phyloP scores from a whole-genome alignment of 163 green algal genomes.

The Prototheca wickerhamii region DNA sequence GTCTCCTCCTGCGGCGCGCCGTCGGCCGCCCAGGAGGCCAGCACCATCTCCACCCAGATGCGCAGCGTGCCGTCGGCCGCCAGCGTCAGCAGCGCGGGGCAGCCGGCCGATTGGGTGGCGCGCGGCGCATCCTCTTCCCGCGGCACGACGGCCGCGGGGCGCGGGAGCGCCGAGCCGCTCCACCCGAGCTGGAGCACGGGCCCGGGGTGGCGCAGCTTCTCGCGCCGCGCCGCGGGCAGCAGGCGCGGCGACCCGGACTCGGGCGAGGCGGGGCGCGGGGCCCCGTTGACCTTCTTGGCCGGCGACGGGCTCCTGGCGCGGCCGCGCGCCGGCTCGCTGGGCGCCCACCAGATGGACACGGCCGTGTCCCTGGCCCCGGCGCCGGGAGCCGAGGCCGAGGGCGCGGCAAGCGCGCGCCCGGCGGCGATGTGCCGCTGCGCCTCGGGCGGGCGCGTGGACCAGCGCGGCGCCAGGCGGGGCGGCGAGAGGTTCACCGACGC shows the following conservation, averaged over 20 bases:
- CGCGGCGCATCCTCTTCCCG: neutral
- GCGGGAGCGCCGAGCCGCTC: too few relatives aligned
- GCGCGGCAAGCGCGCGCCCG: neutral
- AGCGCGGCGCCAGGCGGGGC: neutral
- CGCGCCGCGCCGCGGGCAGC: constrained; percentile 8
- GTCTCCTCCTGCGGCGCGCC: neutral
- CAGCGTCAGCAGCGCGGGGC: constrained; percentile 55
- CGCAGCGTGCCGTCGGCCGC: constrained; percentile 46
- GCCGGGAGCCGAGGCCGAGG: neutral
- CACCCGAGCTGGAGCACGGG: neutral
- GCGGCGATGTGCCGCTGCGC: neutral
- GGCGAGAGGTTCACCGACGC: neutral
- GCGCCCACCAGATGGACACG: constrained; percentile 7
- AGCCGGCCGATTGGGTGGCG: constrained; percentile 6
- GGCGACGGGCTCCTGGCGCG: too few relatives aligned
- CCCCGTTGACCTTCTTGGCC: too few relatives aligned
- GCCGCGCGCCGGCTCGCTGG: too few relatives aligned
- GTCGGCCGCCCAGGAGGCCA: constrained; percentile 11
- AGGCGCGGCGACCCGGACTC: constrained; percentile 12
- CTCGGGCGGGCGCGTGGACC: neutral
- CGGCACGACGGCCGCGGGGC: too few relatives aligned
- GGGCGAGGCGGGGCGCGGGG: too few relatives aligned
- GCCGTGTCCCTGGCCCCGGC: neutral
- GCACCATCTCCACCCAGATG: constrained; percentile 58
- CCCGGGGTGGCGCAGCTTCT: constrained; percentile 28